These are phyloP conservation scores for Terana coerulea DNA, from an alignment of 768 basidiomycete species.

Conservation along the genomic window DNA sequence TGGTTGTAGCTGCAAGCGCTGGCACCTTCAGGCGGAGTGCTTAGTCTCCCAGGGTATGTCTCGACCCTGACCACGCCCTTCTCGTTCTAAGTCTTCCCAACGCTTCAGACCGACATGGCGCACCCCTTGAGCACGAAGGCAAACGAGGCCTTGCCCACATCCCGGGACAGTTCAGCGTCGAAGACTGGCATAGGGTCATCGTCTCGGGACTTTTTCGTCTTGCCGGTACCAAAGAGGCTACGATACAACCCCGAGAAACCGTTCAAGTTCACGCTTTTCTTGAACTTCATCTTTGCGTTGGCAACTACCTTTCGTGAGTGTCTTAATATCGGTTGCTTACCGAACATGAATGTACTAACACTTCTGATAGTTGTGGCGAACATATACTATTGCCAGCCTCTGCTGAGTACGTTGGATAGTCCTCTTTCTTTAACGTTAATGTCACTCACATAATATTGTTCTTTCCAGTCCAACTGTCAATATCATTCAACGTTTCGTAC, in stretches of 20 bases:
- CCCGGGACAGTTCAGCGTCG: no score
- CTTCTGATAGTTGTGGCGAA: conserved; percentile 51
- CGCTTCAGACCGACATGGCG: no score
- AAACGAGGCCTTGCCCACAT: no score
- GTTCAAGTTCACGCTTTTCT: conserved; percentile 32
- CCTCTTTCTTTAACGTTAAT: conserved; percentile 1
- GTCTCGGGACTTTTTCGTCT: conserved; percentile 36
- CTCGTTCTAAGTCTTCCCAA: no score
- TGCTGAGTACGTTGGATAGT: conserved; percentile 32
- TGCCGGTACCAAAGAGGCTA: conserved; percentile 41
- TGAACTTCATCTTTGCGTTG: conserved; percentile 44
- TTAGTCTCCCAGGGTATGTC: no score
- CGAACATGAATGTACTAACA: not conserved
- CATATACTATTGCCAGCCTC: conserved; percentile 75
- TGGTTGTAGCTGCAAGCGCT: no score
- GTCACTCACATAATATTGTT: conserved; percentile 17
- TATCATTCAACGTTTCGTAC: conserved; percentile 33
- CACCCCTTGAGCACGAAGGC: no score
- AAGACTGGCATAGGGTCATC: not conserved
- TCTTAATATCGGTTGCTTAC: not conserved
- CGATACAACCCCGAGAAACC: conserved; percentile 38
- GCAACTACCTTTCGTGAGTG: conserved; percentile 43
- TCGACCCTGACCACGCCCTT: no score
- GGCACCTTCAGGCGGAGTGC: no score
- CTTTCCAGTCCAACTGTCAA: conserved; percentile 10